Evolutionary conservation across 2,329 filamentous ascomycete genomes (phyloP), one percentile per base, ranked within the genome.

Genomic region (Aphanoascus verrucosus): DNA sequence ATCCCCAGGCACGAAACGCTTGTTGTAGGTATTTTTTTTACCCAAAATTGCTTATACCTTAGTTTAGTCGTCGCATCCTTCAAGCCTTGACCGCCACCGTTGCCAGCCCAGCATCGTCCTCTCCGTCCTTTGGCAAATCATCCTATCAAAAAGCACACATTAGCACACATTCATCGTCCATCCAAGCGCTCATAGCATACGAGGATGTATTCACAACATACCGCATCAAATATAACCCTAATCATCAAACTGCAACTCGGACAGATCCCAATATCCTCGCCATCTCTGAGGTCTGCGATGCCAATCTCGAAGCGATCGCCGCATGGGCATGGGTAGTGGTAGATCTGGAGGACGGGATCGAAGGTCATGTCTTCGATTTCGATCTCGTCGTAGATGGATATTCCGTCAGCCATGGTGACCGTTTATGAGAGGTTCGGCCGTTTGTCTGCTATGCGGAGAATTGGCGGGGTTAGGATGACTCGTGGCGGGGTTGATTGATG

Each of bases 331-430:
- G 93, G 93, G 69, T 94, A 95, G 72, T 91, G 86, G 74, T 95
- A 98, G 62, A 95, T 84, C 69, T 95, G 85, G 40, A 89, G 79
- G 3, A 78, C 77, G 45, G 82, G 74, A 70, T 96, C 89, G 69
- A 81, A 96, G 64, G 86, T 93, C 89, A 96, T 94, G 72, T 98
- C 93, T 70, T 97, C 91, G 74, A 97, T 96, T 69, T 97, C 91
- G 71, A 97, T 91, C 72, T 96, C 91, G 66, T 97, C 91, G 76
- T 96, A 97, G 68, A 95, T 87, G 61, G 85, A 82, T 54, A 85
- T 70, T 51, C 80, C 77, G 66, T 83, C 82, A 35, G 81, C 76
- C 81, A 83, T 84, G 54, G 60, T 72, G 53, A 19, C 14, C 17
- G 20, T 48, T 19, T 37, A 28, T 23, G 35, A 28, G 41, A 44